Percentiles rank a stretch among this genome's conserved stretches.
phyloP scores from a whole-genome alignment of 768 basidiomycete genomes.

The Hygrophoropsis aurantiaca region DNA sequence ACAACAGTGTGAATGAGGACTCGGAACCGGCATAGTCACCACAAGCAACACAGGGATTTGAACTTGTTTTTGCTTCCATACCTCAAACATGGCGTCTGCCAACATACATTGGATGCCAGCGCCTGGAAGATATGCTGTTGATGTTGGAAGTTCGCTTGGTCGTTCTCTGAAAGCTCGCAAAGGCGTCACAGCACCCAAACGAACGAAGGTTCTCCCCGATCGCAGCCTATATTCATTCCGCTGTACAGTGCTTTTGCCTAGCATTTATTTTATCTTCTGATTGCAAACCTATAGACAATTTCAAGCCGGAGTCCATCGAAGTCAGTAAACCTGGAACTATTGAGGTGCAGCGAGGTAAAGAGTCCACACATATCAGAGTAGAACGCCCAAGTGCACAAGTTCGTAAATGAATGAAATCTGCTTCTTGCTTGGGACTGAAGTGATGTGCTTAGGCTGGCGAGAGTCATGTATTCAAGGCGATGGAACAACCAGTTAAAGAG shows the following conservation, averaged over 20 bases:
- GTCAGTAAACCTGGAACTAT: slow-evolving; percentile 62
- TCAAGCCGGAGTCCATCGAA: slow-evolving; percentile 74
- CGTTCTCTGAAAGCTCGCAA: slow-evolving; percentile 70
- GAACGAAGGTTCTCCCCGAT: slow-evolving; percentile 50
- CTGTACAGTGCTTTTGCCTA: slow-evolving; percentile 46
- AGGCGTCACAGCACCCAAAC: slow-evolving; percentile 44
- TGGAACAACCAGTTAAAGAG: slow-evolving; percentile 60
- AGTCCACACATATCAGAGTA: slow-evolving; percentile 52
- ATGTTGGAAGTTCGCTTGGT: slow-evolving; percentile 61
- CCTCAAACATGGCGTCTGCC: slow-evolving; percentile 41
- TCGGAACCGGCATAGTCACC: no score
- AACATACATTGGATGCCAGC: slow-evolving; percentile 55
- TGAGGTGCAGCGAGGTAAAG: slow-evolving; percentile 55
- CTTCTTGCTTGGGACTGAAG: background rate
- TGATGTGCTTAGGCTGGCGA: slow-evolving; percentile 44
- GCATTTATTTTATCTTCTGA: background rate
- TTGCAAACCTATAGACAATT: slow-evolving; percentile 53
- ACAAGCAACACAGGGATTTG: slow-evolving; percentile 13
- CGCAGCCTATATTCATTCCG: slow-evolving; percentile 77
- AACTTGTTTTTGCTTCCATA: slow-evolving; percentile 17
- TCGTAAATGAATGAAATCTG: slow-evolving; percentile 13
- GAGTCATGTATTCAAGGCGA: slow-evolving; percentile 55
- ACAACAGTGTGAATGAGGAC: no score
- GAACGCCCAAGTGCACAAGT: slow-evolving; percentile 72
- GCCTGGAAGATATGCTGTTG: slow-evolving; percentile 57